Base-by-base conservation (phyloP, 345 rosid species). In the Noccaea bulbosa region DNA sequence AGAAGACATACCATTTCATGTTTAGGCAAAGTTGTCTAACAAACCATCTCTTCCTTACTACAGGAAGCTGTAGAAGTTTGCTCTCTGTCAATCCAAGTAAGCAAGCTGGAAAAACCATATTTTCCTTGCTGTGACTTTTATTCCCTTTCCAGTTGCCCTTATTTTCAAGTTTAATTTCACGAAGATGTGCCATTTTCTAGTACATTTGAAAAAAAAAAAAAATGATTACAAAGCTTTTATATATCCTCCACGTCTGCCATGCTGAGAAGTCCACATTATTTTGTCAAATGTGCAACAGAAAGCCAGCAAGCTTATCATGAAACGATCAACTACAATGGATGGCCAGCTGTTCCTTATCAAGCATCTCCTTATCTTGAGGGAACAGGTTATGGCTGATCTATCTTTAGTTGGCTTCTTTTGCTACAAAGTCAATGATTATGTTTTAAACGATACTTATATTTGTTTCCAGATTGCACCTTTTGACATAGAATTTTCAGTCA, bases 31-130 rank as follows among this genome's bases (percentile, higher is more conserved):
- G 38, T 67, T 30, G 53, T 47, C 69, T 62, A 40, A 76, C 48
- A 49, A 47, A 56, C 43, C 71, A 34, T 70, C 43, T 55, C 63
- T 62, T 78, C 20, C 71, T 67, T 74, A 49, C 67, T 24, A 49
- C 91, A 94, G 99, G 99, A 94, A 94, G 99, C 93, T 35, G 91
- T 94, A 11, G 99, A 94, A 86, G 83, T 91, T 74, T 94, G 99
- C 81, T 84, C 97, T 32, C 67, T 62, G 50, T 94, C 96, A 39
- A 81, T 94, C 77, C 99, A 91, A 77, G 97, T 94, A 78, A 86
- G 92, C 78, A 37, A 73, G 45, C 74, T 72, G 66, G 22, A 68
- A 39, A 69, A 45, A 54, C 1, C 46, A 62, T 30, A 55, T 40
- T 56, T 70, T 65, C 61, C 22, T 14, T 34, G 22, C 65, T 47